Conservation (phyloP, 202 grass and related monocot species). For the Sporobolus alterniflorus region DNA sequence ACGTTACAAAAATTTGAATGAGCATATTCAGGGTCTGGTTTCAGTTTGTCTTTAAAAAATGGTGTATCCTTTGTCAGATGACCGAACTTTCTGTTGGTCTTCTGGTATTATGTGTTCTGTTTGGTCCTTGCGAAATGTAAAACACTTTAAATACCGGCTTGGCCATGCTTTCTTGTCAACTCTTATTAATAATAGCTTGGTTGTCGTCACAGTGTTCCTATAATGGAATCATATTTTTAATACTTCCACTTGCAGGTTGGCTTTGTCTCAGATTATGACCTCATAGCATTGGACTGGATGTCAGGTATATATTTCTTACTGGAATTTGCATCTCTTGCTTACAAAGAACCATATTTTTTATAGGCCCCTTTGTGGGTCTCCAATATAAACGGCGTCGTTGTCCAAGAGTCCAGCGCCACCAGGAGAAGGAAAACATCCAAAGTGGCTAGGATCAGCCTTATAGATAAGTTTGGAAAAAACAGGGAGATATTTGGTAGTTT, state of each 20-base stretch:
- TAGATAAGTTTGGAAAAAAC: no score
- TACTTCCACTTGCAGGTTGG: slow-evolving; percentile 70
- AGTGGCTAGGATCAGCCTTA: no score
- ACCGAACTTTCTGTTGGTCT: neutral
- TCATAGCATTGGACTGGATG: slow-evolving; percentile 88
- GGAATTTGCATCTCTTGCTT: slow-evolving; percentile 12
- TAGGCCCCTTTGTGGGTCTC: no score
- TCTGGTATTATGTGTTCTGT: neutral
- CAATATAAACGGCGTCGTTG: no score
- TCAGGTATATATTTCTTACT: slow-evolving; percentile 61
- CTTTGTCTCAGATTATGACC: slow-evolving; percentile 96
- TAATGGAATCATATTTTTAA: slow-evolving; percentile 1
- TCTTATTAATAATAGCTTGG: neutral
- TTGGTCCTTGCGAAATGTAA: neutral
- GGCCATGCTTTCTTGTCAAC: slow-evolving; percentile 5
- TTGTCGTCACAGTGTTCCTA: neutral
- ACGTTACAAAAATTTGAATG: slow-evolving; percentile 3
- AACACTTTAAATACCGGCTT: neutral
- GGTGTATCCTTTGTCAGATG: neutral
- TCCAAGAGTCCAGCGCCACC: no score
- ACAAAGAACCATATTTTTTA: neutral
- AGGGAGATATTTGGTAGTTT: no score
- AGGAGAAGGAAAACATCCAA: no score
- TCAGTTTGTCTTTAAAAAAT: neutral
- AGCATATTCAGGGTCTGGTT: neutral